phyloP scores from a whole-genome alignment of 495 filamentous ascomycete genomes.

The Hapsidospora chrysogenum region DNA sequence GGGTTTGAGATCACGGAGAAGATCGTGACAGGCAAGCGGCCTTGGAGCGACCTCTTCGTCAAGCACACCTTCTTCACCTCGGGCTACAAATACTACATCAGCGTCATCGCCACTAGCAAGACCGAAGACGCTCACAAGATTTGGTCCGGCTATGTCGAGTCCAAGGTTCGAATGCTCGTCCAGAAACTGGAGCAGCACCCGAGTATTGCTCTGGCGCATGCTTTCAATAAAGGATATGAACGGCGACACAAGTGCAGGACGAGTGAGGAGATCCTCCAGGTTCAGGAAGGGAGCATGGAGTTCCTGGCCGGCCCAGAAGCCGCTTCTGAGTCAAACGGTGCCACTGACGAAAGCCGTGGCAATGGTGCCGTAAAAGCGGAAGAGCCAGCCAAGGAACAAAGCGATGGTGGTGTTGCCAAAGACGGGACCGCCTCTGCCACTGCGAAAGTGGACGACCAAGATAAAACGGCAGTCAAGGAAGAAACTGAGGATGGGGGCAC shows the following conservation, averaged over 20 bases:
- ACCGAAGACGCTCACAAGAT: conserved; percentile 69
- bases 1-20: conserved; percentile 63
- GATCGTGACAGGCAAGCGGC: conserved; percentile 52
- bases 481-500: conserved; percentile 15
- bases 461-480: conserved; percentile 9
- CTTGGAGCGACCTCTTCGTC: conserved; percentile 77
- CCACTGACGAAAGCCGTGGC: no score
- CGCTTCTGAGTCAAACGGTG: no score
- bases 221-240: conserved; percentile 86
- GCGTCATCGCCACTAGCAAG: conserved; percentile 68
- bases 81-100: conserved; percentile 88
- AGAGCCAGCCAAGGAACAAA: no score
- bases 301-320: conserved; percentile 25
- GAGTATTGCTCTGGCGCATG: conserved; percentile 68
- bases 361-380: no score
- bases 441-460: no score
- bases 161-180: conserved; percentile 73
- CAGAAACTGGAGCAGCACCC: conserved; percentile 57
- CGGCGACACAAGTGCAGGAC: conserved; percentile 56
- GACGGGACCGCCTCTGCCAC: no score
- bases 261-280: conserved; percentile 51
- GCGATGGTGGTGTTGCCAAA: no score
- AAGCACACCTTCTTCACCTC: conserved; percentile 84
- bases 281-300: conserved; percentile 53
- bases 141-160: conserved; percentile 89